These are phyloP conservation scores for Talaromyces proteolyticus DNA, from an alignment of 495 filamentous ascomycete genomes.

Conservation along the genomic window DNA sequence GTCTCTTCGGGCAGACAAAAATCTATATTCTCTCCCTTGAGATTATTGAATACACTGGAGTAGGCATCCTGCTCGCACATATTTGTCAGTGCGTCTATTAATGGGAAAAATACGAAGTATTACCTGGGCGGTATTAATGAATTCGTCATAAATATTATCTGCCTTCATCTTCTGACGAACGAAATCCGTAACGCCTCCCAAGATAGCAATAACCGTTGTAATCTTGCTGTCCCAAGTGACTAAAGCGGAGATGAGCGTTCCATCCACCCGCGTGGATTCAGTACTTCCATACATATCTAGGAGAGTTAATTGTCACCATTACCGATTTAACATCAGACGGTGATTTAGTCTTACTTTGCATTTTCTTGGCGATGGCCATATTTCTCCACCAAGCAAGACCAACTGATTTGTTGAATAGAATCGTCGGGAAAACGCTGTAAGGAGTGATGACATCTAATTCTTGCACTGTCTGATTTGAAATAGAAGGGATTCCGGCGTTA, in stretches of 20 bases:
- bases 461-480: constrained; percentile 23
- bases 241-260: constrained; percentile 21
- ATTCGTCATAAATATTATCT: constrained; percentile 21
- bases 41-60: constrained; percentile 15
- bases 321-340: no score
- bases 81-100: neutral
- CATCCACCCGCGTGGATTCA: constrained; percentile 26
- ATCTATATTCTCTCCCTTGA: constrained; percentile 24
- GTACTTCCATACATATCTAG: constrained; percentile 27
- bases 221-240: constrained; percentile 32
- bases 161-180: constrained; percentile 24
- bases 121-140: neutral
- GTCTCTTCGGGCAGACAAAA: constrained; percentile 20
- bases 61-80: constrained; percentile 18
- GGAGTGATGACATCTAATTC: constrained; percentile 27
- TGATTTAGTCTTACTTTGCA: constrained; percentile 22
- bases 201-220: constrained; percentile 22
- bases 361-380: constrained; percentile 28
- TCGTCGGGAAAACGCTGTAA: constrained; percentile 23
- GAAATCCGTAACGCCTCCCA: constrained; percentile 21
- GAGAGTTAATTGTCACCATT: constrained; percentile 1
- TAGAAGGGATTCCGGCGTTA: constrained; percentile 24
- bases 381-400: constrained; percentile 32
- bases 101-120: neutral
- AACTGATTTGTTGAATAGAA: constrained; percentile 22